Evolutionary conservation across 2,329 filamentous ascomycete species (phyloP).

Genomic region (Diaporthe destruens): DNA sequence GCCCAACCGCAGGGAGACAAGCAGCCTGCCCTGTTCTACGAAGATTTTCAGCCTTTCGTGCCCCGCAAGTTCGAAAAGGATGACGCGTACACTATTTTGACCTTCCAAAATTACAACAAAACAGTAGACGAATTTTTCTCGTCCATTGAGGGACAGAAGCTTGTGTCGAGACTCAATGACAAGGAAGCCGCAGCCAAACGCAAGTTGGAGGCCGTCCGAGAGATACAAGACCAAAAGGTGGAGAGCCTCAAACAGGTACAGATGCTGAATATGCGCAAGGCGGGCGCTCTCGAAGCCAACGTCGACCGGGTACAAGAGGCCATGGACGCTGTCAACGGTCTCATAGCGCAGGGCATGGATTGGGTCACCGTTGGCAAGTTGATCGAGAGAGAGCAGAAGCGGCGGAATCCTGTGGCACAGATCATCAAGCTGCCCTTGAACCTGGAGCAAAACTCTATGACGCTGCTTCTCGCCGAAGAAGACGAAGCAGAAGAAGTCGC

Average conservation of each 20-base stretch:
- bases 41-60: conserved; percentile 95
- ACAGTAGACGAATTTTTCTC: conserved; percentile 98
- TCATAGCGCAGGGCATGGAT: conserved; percentile 96
- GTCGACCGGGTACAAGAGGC: conserved; percentile 92
- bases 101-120: conserved; percentile 88
- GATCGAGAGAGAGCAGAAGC: conserved; percentile 86
- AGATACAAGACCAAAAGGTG: conserved; percentile 87
- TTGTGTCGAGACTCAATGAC: conserved; percentile 86
- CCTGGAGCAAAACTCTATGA: conserved; percentile 89
- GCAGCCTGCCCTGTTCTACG: conserved; percentile 75
- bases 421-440: conserved; percentile 91
- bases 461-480: conserved; percentile 80
- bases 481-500: conserved; percentile 71
- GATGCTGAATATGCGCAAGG: conserved; percentile 86
- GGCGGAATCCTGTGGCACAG: conserved; percentile 85
- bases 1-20: conserved; percentile 52
- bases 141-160: conserved; percentile 91
- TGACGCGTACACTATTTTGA: conserved; percentile 74
- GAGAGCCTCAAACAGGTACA: conserved; percentile 87
- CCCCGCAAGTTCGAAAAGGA: conserved; percentile 83
- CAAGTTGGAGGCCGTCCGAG: conserved; percentile 86
- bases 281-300: conserved; percentile 91
- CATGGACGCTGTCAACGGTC: conserved; percentile 89
- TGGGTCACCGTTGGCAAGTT: conserved; percentile 93
- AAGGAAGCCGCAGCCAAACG: conserved; percentile 83